These are phyloP conservation scores for Stygiomarasmius scandens DNA, from an alignment of 1,284 basidiomycete species.

Conservation along the genomic window DNA sequence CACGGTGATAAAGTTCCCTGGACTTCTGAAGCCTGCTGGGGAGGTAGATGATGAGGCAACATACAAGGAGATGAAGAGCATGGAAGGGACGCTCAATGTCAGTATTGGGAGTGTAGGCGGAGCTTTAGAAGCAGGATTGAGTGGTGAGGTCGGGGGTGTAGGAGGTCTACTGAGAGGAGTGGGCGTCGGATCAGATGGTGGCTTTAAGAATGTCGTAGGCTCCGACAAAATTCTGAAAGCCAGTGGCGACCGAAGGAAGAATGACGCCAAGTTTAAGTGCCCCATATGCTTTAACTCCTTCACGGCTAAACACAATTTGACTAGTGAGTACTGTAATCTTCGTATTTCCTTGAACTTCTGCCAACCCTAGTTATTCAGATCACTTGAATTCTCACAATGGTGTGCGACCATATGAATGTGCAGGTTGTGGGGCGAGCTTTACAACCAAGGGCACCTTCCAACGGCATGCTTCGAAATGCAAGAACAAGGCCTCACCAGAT, in stretches of 20 bases:
- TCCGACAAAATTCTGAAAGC: slow-evolving; percentile 13
- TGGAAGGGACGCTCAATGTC: slow-evolving; percentile 9
- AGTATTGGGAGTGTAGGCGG: not conserved
- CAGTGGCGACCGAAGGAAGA: slow-evolving; percentile 7
- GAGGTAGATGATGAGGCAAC: slow-evolving; percentile 7
- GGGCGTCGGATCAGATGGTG: not conserved
- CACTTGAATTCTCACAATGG: slow-evolving; percentile 14
- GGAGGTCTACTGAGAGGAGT: too few species aligned
- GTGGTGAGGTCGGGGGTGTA: too few species aligned
- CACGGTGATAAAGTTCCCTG: slow-evolving; percentile 3
- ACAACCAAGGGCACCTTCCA: slow-evolving; percentile 10
- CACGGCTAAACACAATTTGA: slow-evolving; percentile 13
- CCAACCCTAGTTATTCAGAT: not conserved
- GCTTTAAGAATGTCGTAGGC: slow-evolving; percentile 8
- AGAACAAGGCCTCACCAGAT: not conserved
- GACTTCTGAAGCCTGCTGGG: slow-evolving; percentile 10
- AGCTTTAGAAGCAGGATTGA: too few species aligned
- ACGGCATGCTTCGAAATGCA: slow-evolving; percentile 9
- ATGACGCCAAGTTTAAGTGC: slow-evolving; percentile 13
- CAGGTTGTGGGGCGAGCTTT: slow-evolving; percentile 6
- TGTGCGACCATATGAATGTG: slow-evolving; percentile 8
- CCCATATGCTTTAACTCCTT: slow-evolving; percentile 5
- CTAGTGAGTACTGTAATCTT: slow-evolving; percentile 10
- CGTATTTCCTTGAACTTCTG: not conserved
- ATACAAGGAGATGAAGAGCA: not conserved